phyloP scores from a whole-genome alignment of 257 asterid genomes.

The Jacaranda mimosifolia region DNA sequence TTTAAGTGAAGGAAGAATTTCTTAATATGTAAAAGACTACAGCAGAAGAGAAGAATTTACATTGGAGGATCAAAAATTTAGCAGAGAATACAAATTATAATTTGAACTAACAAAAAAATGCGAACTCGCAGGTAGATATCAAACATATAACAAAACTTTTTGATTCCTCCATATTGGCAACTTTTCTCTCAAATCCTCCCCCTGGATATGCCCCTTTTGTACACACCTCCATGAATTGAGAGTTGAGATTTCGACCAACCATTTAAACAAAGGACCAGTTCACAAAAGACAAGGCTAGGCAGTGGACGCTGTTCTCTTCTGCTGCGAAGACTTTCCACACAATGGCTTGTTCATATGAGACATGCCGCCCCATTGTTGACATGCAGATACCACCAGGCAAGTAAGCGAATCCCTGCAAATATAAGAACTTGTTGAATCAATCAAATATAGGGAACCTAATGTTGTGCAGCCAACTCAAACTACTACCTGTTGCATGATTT shows the following conservation, averaged over 20 bases:
- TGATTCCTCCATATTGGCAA: slow-evolving; percentile 32
- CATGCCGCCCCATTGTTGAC: slow-evolving; percentile 90
- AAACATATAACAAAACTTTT: slow-evolving; percentile 48
- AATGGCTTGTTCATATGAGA: slow-evolving; percentile 82
- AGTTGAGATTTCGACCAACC: neutral
- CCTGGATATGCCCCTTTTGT: neutral
- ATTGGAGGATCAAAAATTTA: slow-evolving; percentile 29
- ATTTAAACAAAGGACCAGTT: slow-evolving; percentile 85
- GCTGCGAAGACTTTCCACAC: slow-evolving; percentile 89
- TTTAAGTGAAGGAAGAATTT: neutral
- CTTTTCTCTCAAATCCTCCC: neutral
- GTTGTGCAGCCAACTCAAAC: no score
- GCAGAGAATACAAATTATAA: slow-evolving; percentile 10
- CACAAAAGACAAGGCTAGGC: slow-evolving; percentile 81
- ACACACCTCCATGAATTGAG: neutral
- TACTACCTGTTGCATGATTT: slow-evolving; percentile 88
- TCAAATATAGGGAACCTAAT: no score
- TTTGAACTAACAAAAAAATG: slow-evolving; percentile 37
- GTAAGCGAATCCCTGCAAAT: slow-evolving; percentile 68
- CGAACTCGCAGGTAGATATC: slow-evolving; percentile 27
- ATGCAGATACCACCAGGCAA: slow-evolving; percentile 84
- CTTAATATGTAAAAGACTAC: slow-evolving; percentile 23
- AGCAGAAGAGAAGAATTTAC: slow-evolving; percentile 47
- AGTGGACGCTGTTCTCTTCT: slow-evolving; percentile 69
- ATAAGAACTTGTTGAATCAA: no score